Base-by-base conservation (phyloP, 2,329 filamentous ascomycete species). In the Xylariales sp. region DNA sequence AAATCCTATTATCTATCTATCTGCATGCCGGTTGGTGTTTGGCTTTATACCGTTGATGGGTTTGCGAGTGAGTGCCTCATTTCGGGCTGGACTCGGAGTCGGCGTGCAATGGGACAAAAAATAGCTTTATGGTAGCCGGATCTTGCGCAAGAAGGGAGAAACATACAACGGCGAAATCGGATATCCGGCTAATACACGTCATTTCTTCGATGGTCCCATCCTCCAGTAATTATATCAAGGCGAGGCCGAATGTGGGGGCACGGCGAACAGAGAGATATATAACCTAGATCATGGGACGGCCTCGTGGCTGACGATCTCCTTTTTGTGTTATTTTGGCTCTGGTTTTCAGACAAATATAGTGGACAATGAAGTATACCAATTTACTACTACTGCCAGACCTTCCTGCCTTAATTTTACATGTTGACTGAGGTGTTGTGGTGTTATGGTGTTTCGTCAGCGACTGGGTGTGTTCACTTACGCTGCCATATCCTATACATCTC, bases 401-500 rank as follows among this genome's bases (percentile, higher is more conserved):
- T 33, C 16, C n/a, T n/a, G n/a, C n/a, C n/a, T n/a, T n/a, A n/a
- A n/a, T n/a, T n/a, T n/a, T n/a, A n/a, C n/a, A n/a, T n/a, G n/a
- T n/a, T n/a, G n/a, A n/a, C n/a, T n/a, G n/a, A n/a, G n/a, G n/a
- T n/a, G n/a, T n/a, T n/a, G n/a, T n/a, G n/a, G n/a, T n/a, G n/a
- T n/a, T n/a, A n/a, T n/a, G n/a, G n/a, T n/a, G n/a, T n/a, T n/a
- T n/a, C n/a, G n/a, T n/a, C n/a, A n/a, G n/a, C n/a, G n/a, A n/a
- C n/a, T n/a, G n/a, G n/a, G n/a, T n/a, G n/a, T n/a, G n/a, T n/a
- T n/a, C n/a, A n/a, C n/a, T 25, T 25, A 25, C n/a, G 23, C n/a
- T n/a, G n/a, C 23, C n/a, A 16, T 6, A 16, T 29, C 16, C 4
- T 23, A 14, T 37, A 66, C 44, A 38, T 67, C 65, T 47, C 51